phyloP scores from a whole-genome alignment of 2,329 filamentous ascomycete species.

The Paraphaeosphaeria sporulosa region DNA sequence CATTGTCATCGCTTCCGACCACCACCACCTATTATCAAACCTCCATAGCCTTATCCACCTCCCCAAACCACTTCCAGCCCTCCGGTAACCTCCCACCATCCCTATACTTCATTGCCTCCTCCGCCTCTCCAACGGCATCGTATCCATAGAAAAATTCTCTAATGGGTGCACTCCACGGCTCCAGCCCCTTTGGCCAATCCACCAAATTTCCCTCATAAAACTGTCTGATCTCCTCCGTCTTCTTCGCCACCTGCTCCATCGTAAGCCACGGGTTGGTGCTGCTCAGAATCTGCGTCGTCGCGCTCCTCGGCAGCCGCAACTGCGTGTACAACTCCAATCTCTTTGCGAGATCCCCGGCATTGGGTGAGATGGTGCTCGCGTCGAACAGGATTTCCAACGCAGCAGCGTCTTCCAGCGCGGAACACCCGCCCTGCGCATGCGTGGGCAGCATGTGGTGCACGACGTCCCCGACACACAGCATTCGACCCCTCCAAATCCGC shows the following conservation, averaged over 20 bases:
- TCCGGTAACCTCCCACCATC: constrained; percentile 3
- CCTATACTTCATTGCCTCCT: constrained; percentile 16
- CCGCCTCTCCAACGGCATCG: constrained; percentile 22
- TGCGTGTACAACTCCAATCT: constrained; percentile 15
- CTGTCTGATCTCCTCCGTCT: constrained; percentile 17
- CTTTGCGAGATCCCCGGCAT: constrained; percentile 1
- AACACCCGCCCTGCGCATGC: constrained; percentile 22
- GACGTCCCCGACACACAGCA: constrained; percentile 22
- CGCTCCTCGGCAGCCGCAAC: constrained; percentile 21
- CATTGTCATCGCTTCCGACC: neutral
- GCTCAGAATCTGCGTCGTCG: constrained; percentile 23
- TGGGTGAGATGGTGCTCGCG: neutral
- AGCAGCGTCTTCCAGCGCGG: constrained; percentile 24
- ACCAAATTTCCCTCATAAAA: constrained; percentile 22
- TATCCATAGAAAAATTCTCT: constrained; percentile 25
- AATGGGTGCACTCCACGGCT: constrained; percentile 10
- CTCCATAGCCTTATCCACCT: neutral
- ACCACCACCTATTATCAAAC: neutral
- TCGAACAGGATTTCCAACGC: constrained; percentile 21
- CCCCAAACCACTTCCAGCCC: constrained; percentile 12
- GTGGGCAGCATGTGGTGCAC: constrained; percentile 26
- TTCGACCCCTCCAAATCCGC: constrained; percentile 5
- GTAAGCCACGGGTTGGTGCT: constrained; percentile 19
- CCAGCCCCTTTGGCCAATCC: constrained; percentile 16
- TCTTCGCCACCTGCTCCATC: constrained; percentile 16